Conservation (phyloP, 768 basidiomycete species). For the Dacryopinax primogenitus region DNA sequence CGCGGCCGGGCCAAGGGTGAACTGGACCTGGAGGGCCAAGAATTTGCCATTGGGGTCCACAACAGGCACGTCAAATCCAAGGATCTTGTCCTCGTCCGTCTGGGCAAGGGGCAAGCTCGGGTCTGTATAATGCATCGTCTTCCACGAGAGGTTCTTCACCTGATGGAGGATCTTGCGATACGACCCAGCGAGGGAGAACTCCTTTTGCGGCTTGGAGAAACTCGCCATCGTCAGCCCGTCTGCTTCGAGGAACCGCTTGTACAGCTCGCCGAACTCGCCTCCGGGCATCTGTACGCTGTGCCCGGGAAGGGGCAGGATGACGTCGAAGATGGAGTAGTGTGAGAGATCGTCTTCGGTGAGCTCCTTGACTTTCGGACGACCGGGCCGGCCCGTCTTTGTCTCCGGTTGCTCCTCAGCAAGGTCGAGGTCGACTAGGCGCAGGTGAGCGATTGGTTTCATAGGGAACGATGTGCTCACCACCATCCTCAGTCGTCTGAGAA, state of each 20-base stretch:
- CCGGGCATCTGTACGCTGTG: constrained; percentile 88
- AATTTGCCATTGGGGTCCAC: constrained; percentile 64
- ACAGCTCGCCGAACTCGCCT: constrained; percentile 73
- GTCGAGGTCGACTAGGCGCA: constrained; percentile 20
- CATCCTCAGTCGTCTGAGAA: constrained; percentile 19
- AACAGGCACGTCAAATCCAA: constrained; percentile 63
- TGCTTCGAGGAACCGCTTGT: constrained; percentile 60
- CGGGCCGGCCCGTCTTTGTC: constrained; percentile 20
- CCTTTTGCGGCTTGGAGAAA: constrained; percentile 85
- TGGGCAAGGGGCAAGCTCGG: constrained; percentile 85
- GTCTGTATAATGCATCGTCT: constrained; percentile 75
- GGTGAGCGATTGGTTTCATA: constrained; percentile 16
- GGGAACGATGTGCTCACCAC: constrained; percentile 24
- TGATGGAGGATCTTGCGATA: constrained; percentile 85
- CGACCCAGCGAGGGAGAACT: constrained; percentile 83
- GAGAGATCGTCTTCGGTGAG: constrained; percentile 64
- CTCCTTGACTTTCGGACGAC: constrained; percentile 51
- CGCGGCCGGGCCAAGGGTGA: constrained; percentile 78
- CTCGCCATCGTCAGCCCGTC: constrained; percentile 88
- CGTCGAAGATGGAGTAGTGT: constrained; percentile 81
- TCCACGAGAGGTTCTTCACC: constrained; percentile 72
- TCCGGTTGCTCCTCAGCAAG: constrained; percentile 26
- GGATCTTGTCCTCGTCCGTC: constrained; percentile 85
- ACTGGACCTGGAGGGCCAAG: constrained; percentile 69
- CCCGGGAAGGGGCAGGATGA: constrained; percentile 94